phyloP scores from a whole-genome alignment of 352 stramenopile species.

The Pythium brassicae region DNA sequence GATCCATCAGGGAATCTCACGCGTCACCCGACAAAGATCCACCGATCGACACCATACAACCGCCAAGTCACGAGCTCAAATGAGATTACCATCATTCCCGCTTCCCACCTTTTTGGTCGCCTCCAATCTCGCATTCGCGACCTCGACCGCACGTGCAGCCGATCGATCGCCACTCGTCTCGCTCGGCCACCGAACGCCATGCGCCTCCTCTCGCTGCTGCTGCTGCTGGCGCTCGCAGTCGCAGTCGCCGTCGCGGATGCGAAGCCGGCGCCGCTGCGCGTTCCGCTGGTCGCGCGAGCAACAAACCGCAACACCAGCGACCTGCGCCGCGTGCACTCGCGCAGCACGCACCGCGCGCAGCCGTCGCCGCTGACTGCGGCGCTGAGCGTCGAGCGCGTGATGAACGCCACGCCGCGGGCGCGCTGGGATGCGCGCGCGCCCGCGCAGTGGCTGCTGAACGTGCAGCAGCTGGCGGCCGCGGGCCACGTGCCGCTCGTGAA shows the following conservation, averaged over 20 bases:
- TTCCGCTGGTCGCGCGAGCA: slow-evolving; percentile 31
- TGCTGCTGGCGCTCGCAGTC: not conserved
- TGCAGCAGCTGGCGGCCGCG: slow-evolving; percentile 21
- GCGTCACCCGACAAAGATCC: too few species aligned
- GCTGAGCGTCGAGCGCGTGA: too few species aligned
- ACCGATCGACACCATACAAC: too few species aligned
- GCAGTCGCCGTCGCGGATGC: not conserved
- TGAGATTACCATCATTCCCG: too few species aligned
- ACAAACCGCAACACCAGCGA: slow-evolving; percentile 22
- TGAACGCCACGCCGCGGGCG: not conserved
- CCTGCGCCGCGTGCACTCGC: slow-evolving; percentile 35
- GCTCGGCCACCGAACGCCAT: too few species aligned
- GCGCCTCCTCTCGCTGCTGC: not conserved
- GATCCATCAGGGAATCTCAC: too few species aligned
- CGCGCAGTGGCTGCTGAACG: slow-evolving; percentile 18
- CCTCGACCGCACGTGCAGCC: too few species aligned
- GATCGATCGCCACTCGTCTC: too few species aligned
- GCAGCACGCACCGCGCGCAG: slow-evolving; percentile 2
- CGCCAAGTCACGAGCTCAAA: too few species aligned
- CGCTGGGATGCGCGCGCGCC: not conserved
- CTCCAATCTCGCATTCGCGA: too few species aligned
- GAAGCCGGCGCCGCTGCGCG: slow-evolving; percentile 17
- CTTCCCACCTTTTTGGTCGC: too few species aligned
- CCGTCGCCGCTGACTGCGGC: too few species aligned
- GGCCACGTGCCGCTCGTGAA: slow-evolving; percentile 65